Evolutionary conservation across 495 filamentous ascomycete genomes (phyloP).

Genomic region (Trichoderma virens): DNA sequence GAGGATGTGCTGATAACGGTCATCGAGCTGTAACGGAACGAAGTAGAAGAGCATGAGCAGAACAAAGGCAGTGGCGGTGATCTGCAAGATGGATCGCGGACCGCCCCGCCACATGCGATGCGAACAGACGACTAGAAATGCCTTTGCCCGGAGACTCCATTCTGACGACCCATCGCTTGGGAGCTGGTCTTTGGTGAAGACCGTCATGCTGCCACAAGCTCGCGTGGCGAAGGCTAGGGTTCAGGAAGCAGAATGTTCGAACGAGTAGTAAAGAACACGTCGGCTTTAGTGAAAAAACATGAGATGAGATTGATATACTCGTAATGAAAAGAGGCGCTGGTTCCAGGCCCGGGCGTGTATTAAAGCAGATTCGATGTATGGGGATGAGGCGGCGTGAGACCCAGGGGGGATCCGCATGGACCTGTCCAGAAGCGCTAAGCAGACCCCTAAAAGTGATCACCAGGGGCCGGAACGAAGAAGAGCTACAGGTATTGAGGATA

Average conservation of each 20-base stretch:
- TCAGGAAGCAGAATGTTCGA: background rate
- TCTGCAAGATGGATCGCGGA: background rate
- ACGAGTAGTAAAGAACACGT: background rate
- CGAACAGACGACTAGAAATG: background rate
- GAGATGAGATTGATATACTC: background rate
- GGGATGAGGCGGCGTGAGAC: no score
- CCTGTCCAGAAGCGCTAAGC: no score
- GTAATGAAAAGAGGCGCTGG: no score
- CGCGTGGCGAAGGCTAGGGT: background rate
- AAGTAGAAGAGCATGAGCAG: constrained; percentile 3
- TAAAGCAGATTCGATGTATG: background rate
- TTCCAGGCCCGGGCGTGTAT: background rate
- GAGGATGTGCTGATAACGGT: background rate
- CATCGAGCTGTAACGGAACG: background rate
- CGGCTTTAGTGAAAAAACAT: background rate
- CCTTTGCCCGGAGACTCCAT: background rate
- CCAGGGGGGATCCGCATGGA: no score
- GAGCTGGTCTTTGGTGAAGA: background rate
- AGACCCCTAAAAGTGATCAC: no score
- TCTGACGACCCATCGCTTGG: background rate
- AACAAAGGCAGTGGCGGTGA: constrained; percentile 1
- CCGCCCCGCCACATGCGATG: constrained; percentile 8
- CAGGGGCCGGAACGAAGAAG: no score
- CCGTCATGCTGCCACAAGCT: background rate
- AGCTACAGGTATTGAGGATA: no score